Evolutionary conservation across 257 asterid species (phyloP).

Genomic region (Eucommia ulmoides): DNA sequence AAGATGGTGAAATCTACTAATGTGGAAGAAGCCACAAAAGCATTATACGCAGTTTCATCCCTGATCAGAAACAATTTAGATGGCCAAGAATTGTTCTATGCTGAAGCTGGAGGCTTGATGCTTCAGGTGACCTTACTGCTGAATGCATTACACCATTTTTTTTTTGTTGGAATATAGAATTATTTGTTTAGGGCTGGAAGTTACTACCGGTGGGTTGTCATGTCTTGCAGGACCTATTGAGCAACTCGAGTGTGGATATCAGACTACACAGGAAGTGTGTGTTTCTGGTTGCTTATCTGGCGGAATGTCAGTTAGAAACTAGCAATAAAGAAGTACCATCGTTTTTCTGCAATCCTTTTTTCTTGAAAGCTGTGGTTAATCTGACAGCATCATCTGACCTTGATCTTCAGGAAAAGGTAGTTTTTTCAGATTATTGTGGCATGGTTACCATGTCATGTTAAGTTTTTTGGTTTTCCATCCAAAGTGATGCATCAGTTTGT

Average conservation of each 20-base stretch:
- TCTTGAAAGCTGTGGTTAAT: conserved; percentile 60
- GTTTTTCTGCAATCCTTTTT: conserved; percentile 36
- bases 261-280: conserved; percentile 57
- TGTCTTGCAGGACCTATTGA: conserved; percentile 45
- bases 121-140: conserved; percentile 57
- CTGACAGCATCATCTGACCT: conserved; percentile 43
- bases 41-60: conserved; percentile 73
- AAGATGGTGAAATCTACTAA: conserved; percentile 44
- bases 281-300: conserved; percentile 57
- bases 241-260: conserved; percentile 57
- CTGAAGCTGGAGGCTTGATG: conserved; percentile 54
- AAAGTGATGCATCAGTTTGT: no score
- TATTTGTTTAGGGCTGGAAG: conserved; percentile 11
- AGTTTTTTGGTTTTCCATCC: no score
- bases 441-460: no score
- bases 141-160: conserved; percentile 5
- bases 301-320: conserved; percentile 37
- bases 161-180: no score
- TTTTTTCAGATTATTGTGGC: no score
- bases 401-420: conserved; percentile 90
- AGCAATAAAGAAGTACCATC: conserved; percentile 19
- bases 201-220: neutral
- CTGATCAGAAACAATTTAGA: conserved; percentile 48
- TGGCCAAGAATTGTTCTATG: conserved; percentile 56
- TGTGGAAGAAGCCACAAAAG: conserved; percentile 69